A percentile compares a stretch with the other conserved stretches of the same genome.
phyloP scores from a whole-genome alignment of 371 early-diverging fungal genomes.

The Mortierella sp. region DNA sequence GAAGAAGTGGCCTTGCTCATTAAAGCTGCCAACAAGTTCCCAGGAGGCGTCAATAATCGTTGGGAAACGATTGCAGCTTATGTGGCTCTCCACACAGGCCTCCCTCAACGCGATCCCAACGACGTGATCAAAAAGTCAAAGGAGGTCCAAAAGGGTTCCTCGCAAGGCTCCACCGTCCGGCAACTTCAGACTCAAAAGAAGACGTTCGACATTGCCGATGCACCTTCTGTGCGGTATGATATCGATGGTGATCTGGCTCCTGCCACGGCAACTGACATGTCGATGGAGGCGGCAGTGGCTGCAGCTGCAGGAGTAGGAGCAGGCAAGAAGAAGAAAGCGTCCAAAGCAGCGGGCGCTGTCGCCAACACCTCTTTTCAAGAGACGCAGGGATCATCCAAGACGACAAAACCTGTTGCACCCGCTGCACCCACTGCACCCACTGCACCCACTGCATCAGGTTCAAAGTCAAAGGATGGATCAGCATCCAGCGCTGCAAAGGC shows the following conservation, averaged over 20 bases:
- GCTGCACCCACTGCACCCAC: conserved; percentile 8
- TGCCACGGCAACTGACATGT: conserved; percentile 18
- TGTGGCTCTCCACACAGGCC: conserved; percentile 60
- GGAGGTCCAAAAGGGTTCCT: conserved; percentile 57
- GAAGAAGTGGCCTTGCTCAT: conserved; percentile 65
- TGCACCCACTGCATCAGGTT: not conserved
- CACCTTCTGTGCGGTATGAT: conserved; percentile 45
- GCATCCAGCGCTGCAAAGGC: no score
- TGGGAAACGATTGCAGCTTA: conserved; percentile 72
- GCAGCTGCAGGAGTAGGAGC: conserved; percentile 8
- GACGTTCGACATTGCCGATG: conserved; percentile 43
- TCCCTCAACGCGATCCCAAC: conserved; percentile 56
- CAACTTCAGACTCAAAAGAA: conserved; percentile 54
- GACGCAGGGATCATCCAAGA: not conserved
- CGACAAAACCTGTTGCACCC: conserved; percentile 1
- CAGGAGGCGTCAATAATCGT: conserved; percentile 67
- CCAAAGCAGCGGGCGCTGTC: not conserved
- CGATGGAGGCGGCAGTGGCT: conserved; percentile 3
- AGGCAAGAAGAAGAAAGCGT: conserved; percentile 24
- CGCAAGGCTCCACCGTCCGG: conserved; percentile 48
- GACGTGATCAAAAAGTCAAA: conserved; percentile 63
- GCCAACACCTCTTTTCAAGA: conserved; percentile 44
- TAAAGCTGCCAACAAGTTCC: conserved; percentile 71
- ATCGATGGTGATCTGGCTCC: conserved; percentile 47
- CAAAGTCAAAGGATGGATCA: no score